Evolutionary conservation across 2,329 filamentous ascomycete species (phyloP).

Genomic region (Clonostachys sp.): DNA sequence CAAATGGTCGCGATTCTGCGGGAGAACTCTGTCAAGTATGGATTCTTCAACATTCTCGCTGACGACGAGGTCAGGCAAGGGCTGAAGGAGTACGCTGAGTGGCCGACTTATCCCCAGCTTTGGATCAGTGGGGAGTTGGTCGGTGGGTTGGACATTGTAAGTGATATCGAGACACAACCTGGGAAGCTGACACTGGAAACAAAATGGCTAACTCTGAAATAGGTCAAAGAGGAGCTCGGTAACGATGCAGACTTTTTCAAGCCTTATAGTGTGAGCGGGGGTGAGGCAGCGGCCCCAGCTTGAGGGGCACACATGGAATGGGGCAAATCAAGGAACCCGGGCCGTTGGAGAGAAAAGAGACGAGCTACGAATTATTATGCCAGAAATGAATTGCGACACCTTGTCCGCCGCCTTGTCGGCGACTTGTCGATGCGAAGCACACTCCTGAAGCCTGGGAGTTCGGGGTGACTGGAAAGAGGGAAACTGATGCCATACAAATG

Average conservation of each 20-base stretch:
- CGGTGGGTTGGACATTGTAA: constrained; percentile 91
- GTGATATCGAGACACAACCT: constrained; percentile 22
- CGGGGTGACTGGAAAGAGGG: too few species aligned
- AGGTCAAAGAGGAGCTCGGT: constrained; percentile 92
- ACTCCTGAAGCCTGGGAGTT: too few species aligned
- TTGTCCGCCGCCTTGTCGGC: too few species aligned
- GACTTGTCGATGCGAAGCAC: too few species aligned
- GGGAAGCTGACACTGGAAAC: not conserved
- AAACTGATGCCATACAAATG: too few species aligned
- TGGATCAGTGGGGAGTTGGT: constrained; percentile 90
- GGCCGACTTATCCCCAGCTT: constrained; percentile 95
- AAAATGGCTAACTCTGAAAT: constrained; percentile 2
- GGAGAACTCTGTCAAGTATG: constrained; percentile 90
- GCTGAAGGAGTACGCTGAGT: constrained; percentile 95
- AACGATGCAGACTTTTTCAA: constrained; percentile 79
- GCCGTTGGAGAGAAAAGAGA: too few species aligned
- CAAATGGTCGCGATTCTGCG: constrained; percentile 83
- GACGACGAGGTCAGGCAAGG: constrained; percentile 97
- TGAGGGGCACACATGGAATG: constrained; percentile 10
- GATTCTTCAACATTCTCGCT: constrained; percentile 98
- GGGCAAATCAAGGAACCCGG: not conserved
- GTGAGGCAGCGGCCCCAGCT: constrained; percentile 26
- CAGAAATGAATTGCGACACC: too few species aligned
- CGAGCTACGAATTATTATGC: too few species aligned
- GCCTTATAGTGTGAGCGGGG: constrained; percentile 56